phyloP scores from a whole-genome alignment of 2,329 filamentous ascomycete genomes.

The Claviceps citrina region DNA sequence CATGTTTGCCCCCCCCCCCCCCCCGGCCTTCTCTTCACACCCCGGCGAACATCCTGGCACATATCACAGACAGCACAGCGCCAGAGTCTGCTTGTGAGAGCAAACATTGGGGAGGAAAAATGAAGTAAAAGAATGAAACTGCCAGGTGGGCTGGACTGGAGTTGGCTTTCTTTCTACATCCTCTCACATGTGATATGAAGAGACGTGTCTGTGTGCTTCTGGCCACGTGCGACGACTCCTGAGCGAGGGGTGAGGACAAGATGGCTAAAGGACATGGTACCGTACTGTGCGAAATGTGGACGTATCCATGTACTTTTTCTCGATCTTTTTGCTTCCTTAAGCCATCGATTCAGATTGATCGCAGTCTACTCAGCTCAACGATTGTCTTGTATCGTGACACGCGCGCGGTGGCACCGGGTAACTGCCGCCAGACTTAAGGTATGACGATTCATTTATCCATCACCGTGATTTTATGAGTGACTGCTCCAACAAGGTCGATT shows the following conservation, averaged over 20 bases:
- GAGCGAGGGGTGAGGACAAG: neutral
- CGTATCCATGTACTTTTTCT: too few species aligned
- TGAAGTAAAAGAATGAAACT: neutral
- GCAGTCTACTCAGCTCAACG: too few species aligned
- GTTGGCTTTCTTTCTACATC: neutral
- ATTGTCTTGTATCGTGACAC: neutral
- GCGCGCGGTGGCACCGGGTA: neutral
- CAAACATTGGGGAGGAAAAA: neutral
- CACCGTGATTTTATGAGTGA: neutral
- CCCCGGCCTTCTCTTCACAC: too few species aligned
- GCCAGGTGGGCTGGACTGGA: neutral
- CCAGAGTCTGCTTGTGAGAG: neutral
- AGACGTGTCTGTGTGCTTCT: neutral
- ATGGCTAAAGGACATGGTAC: neutral
- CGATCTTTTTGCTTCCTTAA: neutral
- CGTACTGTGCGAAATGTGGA: too few species aligned
- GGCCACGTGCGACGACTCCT: neutral
- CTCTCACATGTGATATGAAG: neutral
- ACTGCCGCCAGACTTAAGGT: neutral
- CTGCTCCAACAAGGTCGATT: neutral
- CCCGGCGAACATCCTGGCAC: too few species aligned
- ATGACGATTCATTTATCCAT: neutral
- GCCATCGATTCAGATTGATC: too few species aligned
- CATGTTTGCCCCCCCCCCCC: too few species aligned
- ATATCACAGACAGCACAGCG: neutral